Conservation (phyloP, 345 rosid species). For the Pelargonium nanum region DNA sequence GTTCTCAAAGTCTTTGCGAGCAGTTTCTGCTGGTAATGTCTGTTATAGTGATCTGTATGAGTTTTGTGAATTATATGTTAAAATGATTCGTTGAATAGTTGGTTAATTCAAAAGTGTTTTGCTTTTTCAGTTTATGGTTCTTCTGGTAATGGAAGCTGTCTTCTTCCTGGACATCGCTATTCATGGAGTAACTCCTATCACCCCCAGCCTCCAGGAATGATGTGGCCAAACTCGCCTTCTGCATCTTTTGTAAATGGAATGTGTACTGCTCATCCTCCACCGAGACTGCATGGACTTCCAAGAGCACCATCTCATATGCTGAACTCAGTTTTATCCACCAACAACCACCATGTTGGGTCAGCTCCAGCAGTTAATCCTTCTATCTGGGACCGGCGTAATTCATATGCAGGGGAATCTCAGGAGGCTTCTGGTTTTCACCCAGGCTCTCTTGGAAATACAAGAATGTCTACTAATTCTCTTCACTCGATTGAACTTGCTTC, state of each 20-base stretch:
- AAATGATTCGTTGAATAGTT: conserved; percentile 9
- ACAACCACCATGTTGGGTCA: conserved; percentile 73
- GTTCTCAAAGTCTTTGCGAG: not conserved
- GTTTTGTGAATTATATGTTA: not conserved
- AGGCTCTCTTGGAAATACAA: conserved; percentile 59
- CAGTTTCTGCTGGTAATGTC: not conserved
- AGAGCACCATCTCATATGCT: conserved; percentile 54
- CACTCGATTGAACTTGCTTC: conserved; percentile 60
- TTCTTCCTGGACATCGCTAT: conserved; percentile 48
- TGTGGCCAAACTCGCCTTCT: conserved; percentile 69
- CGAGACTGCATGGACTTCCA: conserved; percentile 55
- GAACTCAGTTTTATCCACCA: conserved; percentile 44
- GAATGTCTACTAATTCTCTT: conserved; percentile 51
- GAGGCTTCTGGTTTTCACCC: conserved; percentile 62
- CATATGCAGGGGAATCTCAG: conserved; percentile 66
- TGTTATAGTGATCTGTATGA: not conserved
- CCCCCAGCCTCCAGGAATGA: conserved; percentile 47
- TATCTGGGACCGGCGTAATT: conserved; percentile 68
- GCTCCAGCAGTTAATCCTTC: conserved; percentile 65
- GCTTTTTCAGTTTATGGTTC: conserved; percentile 50
- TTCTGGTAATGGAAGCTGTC: conserved; percentile 52
- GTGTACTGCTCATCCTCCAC: conserved; percentile 35
- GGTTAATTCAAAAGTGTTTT: not conserved
- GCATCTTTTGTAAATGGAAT: conserved; percentile 50
- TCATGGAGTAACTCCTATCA: conserved; percentile 64